Base-by-base conservation (phyloP, 768 basidiomycete genomes). In the Boletus insuetus region DNA sequence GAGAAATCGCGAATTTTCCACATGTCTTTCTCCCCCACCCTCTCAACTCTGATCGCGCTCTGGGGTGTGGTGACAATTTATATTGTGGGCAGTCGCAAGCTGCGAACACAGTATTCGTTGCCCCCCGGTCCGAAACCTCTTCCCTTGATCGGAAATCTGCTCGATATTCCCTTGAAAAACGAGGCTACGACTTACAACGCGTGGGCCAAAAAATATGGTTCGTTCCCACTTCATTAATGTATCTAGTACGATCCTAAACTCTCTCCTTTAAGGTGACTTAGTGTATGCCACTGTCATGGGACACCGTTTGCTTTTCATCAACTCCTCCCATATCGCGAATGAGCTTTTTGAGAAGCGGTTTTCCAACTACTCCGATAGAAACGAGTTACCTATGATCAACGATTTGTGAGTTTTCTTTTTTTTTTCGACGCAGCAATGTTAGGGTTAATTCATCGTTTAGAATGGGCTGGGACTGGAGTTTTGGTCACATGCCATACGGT, bases 291-390 rank as follows among this genome's bases (percentile, higher is more conserved):
- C 74, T 48, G 74, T 79, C 14, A 64, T 85, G 8, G 80, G 82
- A 29, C 77, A 76, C 55, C 75, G 77, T 39, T 63, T 80, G 13
- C 67, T 82, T 19, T 74, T 82, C 37, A 66, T 82, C 45, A 83
- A 82, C 60, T 72, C 77, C 3, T 66, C 74, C n/a, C 60, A 77
- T 46, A 69, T 73, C 3, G 78, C 78, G 5, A 69, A 71, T 44
- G 83, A 85, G 26, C 74, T 85, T 2, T 79, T 86, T 34, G 83
- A 84, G 50, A 83, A 79, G 57, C 73, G 79, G 16, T 81, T 79
- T 31, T 61, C 69, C 17, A 83, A 81, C 46, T 85, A 84, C 58
- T 83, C 84, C 6, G 81, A 82, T 59, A 76, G 81, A 42, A 73
- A 68, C 38, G 58, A 74, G 54, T 68, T 79, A 9, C 69, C 73